Base-by-base conservation (phyloP, 805 yeast species). In the Metschnikowia kunwiensis region DNA sequence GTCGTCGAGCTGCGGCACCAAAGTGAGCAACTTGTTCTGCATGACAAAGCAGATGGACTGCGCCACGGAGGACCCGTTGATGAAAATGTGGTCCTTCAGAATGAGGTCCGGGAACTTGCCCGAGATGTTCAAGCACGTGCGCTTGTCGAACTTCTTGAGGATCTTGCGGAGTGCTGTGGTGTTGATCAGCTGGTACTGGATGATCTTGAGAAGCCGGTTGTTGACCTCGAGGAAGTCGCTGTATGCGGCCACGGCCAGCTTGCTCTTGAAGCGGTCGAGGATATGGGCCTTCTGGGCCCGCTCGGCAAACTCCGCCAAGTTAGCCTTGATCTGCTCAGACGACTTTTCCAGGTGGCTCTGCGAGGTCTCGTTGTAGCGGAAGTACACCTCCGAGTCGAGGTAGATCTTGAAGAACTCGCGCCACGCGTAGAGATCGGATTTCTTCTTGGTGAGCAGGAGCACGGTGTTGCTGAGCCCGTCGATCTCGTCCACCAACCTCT, bases 1-100 rank as follows among this genome's bases (percentile, higher is more conserved):
- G 54, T 84, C 91, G 32, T 83, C 89, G 4, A 84, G 59, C 54
- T 82, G 89, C 1, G 93, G 93, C 1, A 82, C 62, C 1, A 83
- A 57, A 19, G 72, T 68, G 24, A 83, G 55, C 12, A 83, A 57
- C 17, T 76, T 66, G 16, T 64, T 65, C 20, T 80, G 72, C 22
- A 83, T 77, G 19, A 80, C 68, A 24, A 60, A 68, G 50, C 82
- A 78, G 16, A 80, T 67, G 14, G 72, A 66, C 44, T 70, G 72
- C 0, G 81, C 74, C 29, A 80, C 56, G 6, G 80, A 72, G 8
- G 58, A 53, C n/a, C 76, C 72, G 7, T 63, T 61, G 38, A 70
- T 60, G 35, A 68, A 67, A 10, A 65, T 57, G 38, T 72, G 74
- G 38, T 68, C 70, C 27, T 60, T 49, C 10, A 62, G 54, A 28